These are phyloP conservation scores for Trichoderma lentiforme DNA, from an alignment of 2,329 filamentous ascomycete genomes.

Conservation along the genomic window DNA sequence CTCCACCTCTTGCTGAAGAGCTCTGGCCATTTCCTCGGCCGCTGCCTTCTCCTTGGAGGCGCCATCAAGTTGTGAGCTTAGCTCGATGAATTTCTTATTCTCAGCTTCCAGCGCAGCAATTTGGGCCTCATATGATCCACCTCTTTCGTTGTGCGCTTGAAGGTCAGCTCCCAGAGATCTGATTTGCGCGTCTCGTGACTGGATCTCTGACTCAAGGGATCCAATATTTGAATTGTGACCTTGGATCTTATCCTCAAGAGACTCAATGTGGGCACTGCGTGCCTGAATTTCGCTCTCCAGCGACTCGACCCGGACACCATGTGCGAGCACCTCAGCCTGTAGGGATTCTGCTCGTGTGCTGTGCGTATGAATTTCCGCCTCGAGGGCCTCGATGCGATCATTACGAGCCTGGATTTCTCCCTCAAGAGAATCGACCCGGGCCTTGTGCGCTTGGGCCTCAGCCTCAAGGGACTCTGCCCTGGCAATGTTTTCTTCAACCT, in stretches of 20 bases:
- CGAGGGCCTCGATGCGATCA: conserved; percentile 36
- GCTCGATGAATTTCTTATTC: conserved; percentile 27
- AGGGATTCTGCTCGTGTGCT: conserved; percentile 43
- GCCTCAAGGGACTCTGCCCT: conserved; percentile 22
- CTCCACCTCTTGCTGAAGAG: conserved; percentile 27
- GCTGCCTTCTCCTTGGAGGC: conserved; percentile 26
- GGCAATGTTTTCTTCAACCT: conserved; percentile 25
- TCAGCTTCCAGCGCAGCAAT: conserved; percentile 18
- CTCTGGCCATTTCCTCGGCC: conserved; percentile 29
- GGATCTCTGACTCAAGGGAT: conserved; percentile 39
- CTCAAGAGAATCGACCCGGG: conserved; percentile 23
- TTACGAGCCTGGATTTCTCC: conserved; percentile 33
- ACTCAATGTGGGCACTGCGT: conserved; percentile 38
- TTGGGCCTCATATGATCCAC: conserved; percentile 37
- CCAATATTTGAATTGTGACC: conserved; percentile 44
- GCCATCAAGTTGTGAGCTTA: conserved; percentile 34
- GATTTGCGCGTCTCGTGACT: conserved; percentile 38
- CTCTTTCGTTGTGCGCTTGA: conserved; percentile 38
- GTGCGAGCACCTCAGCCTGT: conserved; percentile 34
- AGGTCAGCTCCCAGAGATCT: conserved; percentile 37
- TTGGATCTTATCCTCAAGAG: conserved; percentile 37
- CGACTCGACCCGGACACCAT: conserved; percentile 21
- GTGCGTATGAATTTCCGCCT: conserved; percentile 42
- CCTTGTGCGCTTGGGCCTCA: conserved; percentile 26
- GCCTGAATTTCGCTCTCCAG: conserved; percentile 29